Percentiles rank a stretch among this genome's conserved stretches.
Conservation (phyloP, 352 stramenopile genomes). For the Peronosclerospora sorghi region DNA sequence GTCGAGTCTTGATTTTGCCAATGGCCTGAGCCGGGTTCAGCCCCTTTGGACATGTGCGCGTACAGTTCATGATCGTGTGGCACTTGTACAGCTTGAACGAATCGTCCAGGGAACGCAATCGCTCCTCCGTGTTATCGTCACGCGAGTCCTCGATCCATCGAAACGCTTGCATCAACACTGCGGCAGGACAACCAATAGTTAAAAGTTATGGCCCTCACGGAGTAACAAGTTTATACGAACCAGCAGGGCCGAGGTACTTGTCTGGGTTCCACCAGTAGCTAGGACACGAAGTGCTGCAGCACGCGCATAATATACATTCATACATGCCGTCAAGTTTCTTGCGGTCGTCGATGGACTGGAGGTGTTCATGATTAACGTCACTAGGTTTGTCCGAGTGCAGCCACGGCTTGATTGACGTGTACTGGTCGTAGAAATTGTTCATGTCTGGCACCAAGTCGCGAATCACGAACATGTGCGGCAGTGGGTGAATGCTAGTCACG, state of each 20-base stretch:
- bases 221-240: constrained; percentile 26
- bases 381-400: constrained; percentile 91
- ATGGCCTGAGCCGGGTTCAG: constrained; percentile 98
- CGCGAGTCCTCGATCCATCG: constrained; percentile 98
- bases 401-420: constrained; percentile 98
- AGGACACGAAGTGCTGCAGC: constrained; percentile 97
- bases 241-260: constrained; percentile 89
- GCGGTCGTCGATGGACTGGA: constrained; percentile 91
- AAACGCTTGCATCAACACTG: constrained; percentile 91
- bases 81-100: constrained; percentile 98
- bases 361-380: constrained; percentile 74
- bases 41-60: constrained; percentile 98
- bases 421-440: constrained; percentile 99
- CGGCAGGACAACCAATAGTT: neutral
- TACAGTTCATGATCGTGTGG: constrained; percentile 99
- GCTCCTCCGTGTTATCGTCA: constrained; percentile 94
- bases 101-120: constrained; percentile 93
- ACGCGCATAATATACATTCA: constrained; percentile 99
- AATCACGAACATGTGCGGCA: constrained; percentile 99
- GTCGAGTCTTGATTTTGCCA: constrained; percentile 96
- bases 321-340: constrained; percentile 99
- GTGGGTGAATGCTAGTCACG: constrained; percentile 96
- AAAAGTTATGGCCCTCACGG: neutral
- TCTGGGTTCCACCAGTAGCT: constrained; percentile 99
- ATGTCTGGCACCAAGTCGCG: constrained; percentile 99